Conservation (phyloP, 345 rosid species). For the Hibiscus mutabilis region DNA sequence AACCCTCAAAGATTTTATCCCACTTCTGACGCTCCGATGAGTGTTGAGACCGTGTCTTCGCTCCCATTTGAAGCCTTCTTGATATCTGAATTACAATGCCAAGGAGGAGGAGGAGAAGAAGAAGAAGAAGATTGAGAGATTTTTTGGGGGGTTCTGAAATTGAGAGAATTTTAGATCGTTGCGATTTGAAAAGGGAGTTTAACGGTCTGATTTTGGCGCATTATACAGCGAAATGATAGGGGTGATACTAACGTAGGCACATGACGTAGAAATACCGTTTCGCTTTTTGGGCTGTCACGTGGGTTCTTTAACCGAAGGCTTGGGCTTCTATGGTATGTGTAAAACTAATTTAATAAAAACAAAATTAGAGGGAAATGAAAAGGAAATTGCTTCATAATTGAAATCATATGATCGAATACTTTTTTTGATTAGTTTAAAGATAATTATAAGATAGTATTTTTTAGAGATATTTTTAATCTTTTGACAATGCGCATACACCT, state of each 20-base stretch:
- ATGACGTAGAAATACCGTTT: neutral
- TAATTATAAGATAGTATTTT: too few species aligned
- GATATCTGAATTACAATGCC: neutral
- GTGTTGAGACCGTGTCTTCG: conserved; percentile 14
- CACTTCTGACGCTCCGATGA: conserved; percentile 53
- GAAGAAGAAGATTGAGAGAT: neutral
- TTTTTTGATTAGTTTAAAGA: too few species aligned
- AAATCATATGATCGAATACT: too few species aligned
- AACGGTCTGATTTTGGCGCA: conserved; percentile 16
- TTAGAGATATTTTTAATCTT: too few species aligned
- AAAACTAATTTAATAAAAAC: too few species aligned
- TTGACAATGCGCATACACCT: too few species aligned
- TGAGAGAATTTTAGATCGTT: conserved; percentile 22
- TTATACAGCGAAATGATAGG: neutral
- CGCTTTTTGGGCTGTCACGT: neutral
- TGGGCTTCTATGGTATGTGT: neutral
- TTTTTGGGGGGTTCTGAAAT: too few species aligned
- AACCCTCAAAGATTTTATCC: conserved; percentile 42
- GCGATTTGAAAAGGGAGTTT: neutral
- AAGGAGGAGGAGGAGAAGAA: neutral
- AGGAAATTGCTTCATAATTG: too few species aligned
- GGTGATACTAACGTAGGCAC: neutral
- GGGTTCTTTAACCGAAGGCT: neutral
- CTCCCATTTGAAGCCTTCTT: conserved; percentile 19
- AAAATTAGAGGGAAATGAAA: too few species aligned